Conservation (phyloP, 805 yeast genomes). For the Suhomyces tanzawaensis region DNA sequence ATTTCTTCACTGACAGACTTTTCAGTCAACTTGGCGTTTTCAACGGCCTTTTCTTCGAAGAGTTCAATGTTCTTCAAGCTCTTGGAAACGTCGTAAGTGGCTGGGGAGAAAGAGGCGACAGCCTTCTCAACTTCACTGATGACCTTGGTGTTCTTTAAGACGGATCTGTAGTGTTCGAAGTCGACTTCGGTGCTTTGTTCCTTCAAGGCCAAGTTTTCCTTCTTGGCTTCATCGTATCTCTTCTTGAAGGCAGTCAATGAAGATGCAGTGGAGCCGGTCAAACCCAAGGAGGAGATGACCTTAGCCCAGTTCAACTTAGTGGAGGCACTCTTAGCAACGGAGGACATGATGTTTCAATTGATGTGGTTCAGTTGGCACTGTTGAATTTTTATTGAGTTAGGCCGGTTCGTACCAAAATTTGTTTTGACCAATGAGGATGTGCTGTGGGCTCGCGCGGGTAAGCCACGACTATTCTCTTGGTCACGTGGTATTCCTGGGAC, state of each 20-base stretch:
- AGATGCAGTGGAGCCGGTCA: conserved; percentile 88
- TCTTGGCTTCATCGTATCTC: conserved; percentile 97
- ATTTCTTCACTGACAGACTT: conserved; percentile 83
- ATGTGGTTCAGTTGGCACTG: not conserved
- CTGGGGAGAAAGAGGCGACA: conserved; percentile 74
- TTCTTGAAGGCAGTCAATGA: conserved; percentile 91
- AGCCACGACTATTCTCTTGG: no score
- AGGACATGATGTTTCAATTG: conserved; percentile 25
- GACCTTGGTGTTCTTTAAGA: conserved; percentile 77
- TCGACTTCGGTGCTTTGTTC: conserved; percentile 77
- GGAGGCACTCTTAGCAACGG: conserved; percentile 61
- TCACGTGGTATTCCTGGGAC: no score
- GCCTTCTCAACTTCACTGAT: conserved; percentile 79
- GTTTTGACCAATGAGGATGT: not conserved
- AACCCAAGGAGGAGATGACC: conserved; percentile 81
- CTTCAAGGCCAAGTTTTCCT: conserved; percentile 67
- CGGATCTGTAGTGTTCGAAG: conserved; percentile 73
- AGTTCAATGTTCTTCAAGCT: conserved; percentile 89
- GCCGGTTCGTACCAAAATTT: not conserved
- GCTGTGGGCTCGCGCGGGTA: not conserved
- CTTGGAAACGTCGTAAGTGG: conserved; percentile 79
- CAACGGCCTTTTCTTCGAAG: conserved; percentile 92
- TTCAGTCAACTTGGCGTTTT: conserved; percentile 93
- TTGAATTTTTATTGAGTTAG: not conserved
- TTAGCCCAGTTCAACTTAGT: conserved; percentile 94